Evolutionary conservation across 2,329 filamentous ascomycete species (phyloP).

Genomic region (Macroventuria anomochaeta): DNA sequence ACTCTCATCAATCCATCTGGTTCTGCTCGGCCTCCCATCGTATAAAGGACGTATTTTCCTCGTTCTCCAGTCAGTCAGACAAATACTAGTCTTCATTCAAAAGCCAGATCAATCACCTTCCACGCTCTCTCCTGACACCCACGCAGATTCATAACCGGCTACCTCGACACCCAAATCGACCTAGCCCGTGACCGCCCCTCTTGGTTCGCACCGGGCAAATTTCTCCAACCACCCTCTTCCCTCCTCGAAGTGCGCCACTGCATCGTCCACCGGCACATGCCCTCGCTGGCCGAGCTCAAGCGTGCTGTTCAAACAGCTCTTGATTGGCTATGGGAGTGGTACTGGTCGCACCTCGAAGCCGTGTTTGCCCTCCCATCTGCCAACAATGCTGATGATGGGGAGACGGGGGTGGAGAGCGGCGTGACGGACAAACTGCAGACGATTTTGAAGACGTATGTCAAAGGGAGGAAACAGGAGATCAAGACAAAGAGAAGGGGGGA

Average conservation of each 20-base stretch:
- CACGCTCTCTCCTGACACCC: no score
- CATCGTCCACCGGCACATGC: conserved; percentile 87
- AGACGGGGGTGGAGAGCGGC: not conserved
- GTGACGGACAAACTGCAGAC: conserved; percentile 29
- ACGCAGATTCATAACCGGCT: conserved; percentile 76
- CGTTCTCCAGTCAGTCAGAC: no score
- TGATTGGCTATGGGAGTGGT: conserved; percentile 87
- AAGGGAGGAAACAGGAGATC: conserved; percentile 39
- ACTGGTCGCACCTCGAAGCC: conserved; percentile 70
- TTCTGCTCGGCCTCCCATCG: no score
- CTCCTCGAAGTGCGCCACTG: conserved; percentile 92
- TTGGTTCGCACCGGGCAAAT: conserved; percentile 33
- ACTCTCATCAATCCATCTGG: not conserved
- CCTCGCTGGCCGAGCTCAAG: conserved; percentile 75
- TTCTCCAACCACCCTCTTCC: conserved; percentile 59
- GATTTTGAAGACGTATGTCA: conserved; percentile 46
- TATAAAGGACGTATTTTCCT: no score
- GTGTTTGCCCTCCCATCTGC: conserved; percentile 23
- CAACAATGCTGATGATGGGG: not conserved
- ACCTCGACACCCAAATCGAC: conserved; percentile 68
- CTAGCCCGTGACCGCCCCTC: conserved; percentile 38
- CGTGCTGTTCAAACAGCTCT: conserved; percentile 73
- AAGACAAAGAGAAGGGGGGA: conserved; percentile 22
- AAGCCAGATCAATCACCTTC: no score
- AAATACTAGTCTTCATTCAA: no score